phyloP scores from a whole-genome alignment of 768 basidiomycete genomes.

The Tylopilus subfusipes region DNA sequence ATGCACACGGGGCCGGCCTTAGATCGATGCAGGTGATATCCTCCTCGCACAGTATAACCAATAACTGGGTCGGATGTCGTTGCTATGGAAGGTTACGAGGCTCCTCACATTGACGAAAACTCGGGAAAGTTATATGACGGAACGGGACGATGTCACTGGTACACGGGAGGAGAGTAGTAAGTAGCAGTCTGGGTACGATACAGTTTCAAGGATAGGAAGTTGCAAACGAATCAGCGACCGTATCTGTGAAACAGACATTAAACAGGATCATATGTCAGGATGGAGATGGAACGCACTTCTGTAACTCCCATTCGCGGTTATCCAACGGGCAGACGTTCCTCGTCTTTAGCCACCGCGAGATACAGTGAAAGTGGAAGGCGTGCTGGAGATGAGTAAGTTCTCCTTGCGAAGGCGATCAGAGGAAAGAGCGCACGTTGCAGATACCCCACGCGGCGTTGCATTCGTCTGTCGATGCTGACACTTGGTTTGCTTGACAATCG shows the following conservation, averaged over 20 bases:
- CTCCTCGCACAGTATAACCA: not conserved
- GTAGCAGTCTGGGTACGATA: slow-evolving; percentile 18
- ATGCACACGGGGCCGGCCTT: too few species aligned
- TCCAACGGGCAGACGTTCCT: slow-evolving; percentile 92
- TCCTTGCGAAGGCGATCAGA: not conserved
- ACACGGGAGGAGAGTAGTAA: slow-evolving; percentile 7
- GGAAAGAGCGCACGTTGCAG: slow-evolving; percentile 67
- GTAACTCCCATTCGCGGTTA: slow-evolving; percentile 95
- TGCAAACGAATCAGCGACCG: slow-evolving; percentile 34
- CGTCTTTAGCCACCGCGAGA: slow-evolving; percentile 98
- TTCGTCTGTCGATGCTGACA: slow-evolving; percentile 93
- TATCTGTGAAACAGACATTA: slow-evolving; percentile 29
- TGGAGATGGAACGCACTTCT: slow-evolving; percentile 64
- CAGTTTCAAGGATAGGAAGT: slow-evolving; percentile 1
- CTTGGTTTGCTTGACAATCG: slow-evolving; percentile 99
- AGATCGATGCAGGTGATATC: too few species aligned
- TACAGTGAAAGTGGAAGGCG: slow-evolving; percentile 99
- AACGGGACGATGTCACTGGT: slow-evolving; percentile 1
- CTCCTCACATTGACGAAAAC: not conserved
- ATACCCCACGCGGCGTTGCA: slow-evolving; percentile 99
- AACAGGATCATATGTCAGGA: not conserved
- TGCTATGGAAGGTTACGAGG: not conserved
- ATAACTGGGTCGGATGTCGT: not conserved
- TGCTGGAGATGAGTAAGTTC: slow-evolving; percentile 52
- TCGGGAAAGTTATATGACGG: not conserved